Evolutionary conservation across 164 flowering plant species (phyloP).

Genomic region (Annona squamosa): DNA sequence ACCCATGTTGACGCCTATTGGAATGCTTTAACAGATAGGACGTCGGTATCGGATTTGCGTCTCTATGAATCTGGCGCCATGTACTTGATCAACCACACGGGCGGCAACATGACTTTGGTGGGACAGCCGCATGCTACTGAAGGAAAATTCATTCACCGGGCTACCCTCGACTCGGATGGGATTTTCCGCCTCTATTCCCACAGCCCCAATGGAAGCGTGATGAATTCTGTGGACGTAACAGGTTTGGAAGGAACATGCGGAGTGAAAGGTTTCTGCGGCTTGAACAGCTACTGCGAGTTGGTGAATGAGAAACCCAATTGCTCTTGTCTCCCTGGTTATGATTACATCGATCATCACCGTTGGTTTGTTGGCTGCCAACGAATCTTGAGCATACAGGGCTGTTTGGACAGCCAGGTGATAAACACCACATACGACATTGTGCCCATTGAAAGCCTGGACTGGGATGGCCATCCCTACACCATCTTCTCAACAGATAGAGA

Average conservation of each 20-base stretch:
- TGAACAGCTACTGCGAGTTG: constrained; percentile 8
- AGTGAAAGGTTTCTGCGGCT: constrained; percentile 16
- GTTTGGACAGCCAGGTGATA: constrained; percentile 5
- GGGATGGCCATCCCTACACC: constrained; percentile 5
- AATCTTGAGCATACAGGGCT: constrained; percentile 10
- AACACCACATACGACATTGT: constrained; percentile 3
- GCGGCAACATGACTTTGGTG: not conserved
- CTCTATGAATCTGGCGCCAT: constrained; percentile 1
- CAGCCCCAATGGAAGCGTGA: not conserved
- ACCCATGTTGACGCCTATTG: not conserved
- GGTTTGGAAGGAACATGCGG: not conserved
- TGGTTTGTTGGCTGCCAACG: constrained; percentile 24
- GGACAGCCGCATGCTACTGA: not conserved
- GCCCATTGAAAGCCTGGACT: constrained; percentile 22
- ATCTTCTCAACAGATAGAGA: constrained; percentile 12
- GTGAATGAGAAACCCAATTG: constrained; percentile 9
- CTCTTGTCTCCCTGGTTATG: constrained; percentile 20
- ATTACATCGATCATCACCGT: constrained; percentile 14
- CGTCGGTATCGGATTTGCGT: constrained; percentile 3
- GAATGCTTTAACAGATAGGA: not conserved
- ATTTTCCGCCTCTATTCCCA: constrained; percentile 8
- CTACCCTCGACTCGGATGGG: constrained; percentile 4
- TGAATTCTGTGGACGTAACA: not conserved
- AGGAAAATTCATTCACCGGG: not conserved
- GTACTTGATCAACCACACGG: not conserved